Evolutionary conservation across 1,284 basidiomycete species (phyloP), one percentile per base, ranked within the genome.

Genomic region (Puccinia sorghi): DNA sequence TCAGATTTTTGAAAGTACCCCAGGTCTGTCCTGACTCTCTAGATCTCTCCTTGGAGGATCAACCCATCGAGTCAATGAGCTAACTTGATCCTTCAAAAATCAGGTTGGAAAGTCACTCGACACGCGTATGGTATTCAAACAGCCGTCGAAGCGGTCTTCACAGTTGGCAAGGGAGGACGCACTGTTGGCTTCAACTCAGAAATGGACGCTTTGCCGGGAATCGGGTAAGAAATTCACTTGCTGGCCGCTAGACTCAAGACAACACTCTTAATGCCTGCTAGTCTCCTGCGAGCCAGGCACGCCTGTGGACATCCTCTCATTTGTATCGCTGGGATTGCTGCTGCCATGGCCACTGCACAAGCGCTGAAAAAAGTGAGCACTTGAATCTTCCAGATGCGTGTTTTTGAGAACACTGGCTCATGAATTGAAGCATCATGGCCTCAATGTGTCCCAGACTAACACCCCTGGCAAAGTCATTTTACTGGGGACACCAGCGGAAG

Each of bases 401-500:
- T 43, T 63, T 25, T 52, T 79, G 41, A 25, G 20, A 5, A 37
- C 12, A 6, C 20, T 20, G 4, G 11, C 1, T 41, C 9, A 56
- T 72, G 57, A 76, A 78, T 67, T 76, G 27, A 46, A 50, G 8
- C 50, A 4, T 11, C 56, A 12, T 46, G 9, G 15, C 43, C 15
- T 5, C 15, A 20, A 32, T 32, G 2, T 20, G 12, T 25, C n/a
- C 20, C 17, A 88, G 79, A 88, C 90, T 82, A 84, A 89, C 81
- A 86, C 92, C 52, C 82, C 89, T 1, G 93, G 92, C 1, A 91
- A 87, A 74, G 87, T 95, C 17, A 86, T 93, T 63, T 87, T 95
- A 41, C 86, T 95, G 5, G 93, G 93, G 32, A 95, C 93, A 5
- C 93, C 93, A 86, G 93, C 91, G 17, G 93, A 94, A 85, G 93